A percentile compares a stretch with the other conserved stretches of the same genome.
Evolutionary conservation across 1,284 basidiomycete genomes (phyloP).

Genomic region (Ganoderma boninense): DNA sequence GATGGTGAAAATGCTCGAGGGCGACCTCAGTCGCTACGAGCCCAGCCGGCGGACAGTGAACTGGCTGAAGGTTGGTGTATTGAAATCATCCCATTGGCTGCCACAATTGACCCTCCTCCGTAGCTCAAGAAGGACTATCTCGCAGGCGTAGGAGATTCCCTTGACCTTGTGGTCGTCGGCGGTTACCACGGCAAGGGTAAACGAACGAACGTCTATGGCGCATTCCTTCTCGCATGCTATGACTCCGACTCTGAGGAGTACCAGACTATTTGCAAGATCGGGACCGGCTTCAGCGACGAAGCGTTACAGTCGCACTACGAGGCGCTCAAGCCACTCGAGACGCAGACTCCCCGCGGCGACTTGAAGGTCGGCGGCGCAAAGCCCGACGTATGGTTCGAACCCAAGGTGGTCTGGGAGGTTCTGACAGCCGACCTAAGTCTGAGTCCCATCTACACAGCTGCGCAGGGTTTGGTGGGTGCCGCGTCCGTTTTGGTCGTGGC

Average conservation of each 20-base stretch:
- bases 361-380: constrained; percentile 90
- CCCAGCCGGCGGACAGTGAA: constrained; percentile 95
- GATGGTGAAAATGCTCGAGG: constrained; percentile 99
- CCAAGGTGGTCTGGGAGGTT: constrained; percentile 97
- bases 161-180: constrained; percentile 97
- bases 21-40: constrained; percentile 92
- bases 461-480: constrained; percentile 86
- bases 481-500: background rate
- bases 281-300: constrained; percentile 98
- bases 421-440: constrained; percentile 96
- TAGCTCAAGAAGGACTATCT: constrained; percentile 98
- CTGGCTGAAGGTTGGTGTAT: constrained; percentile 90
- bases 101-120: background rate
- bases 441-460: constrained; percentile 97
- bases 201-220: constrained; percentile 95
- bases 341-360: constrained; percentile 74
- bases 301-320: constrained; percentile 85
- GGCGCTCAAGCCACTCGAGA: constrained; percentile 83
- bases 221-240: constrained; percentile 95
- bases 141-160: constrained; percentile 96
- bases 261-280: constrained; percentile 98
- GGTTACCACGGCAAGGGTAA: constrained; percentile 98
- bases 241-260: constrained; percentile 91
- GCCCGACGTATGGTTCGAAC: constrained; percentile 96
- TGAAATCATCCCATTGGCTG: background rate